phyloP scores from a whole-genome alignment of 306 rosid genomes.

The Trifolium dubium region DNA sequence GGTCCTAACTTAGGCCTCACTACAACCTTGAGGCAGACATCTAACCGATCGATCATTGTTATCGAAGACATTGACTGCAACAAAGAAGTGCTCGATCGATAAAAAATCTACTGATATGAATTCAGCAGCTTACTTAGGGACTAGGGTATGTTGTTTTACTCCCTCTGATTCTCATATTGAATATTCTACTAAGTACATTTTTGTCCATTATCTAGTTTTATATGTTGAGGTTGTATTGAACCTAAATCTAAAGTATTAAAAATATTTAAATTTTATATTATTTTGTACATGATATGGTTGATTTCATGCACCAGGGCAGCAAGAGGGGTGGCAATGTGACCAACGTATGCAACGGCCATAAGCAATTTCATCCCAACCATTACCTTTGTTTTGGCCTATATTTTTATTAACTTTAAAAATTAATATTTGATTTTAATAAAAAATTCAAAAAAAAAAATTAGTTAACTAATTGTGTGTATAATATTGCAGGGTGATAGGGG shows the following conservation, averaged over 20 bases:
- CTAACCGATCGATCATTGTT: conserved; percentile 48
- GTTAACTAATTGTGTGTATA: too few species aligned
- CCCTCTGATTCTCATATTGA: background rate
- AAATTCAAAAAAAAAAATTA: too few species aligned
- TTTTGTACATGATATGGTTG: background rate
- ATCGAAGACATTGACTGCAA: conserved; percentile 57
- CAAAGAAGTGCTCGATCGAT: conserved; percentile 38
- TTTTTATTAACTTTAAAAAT: too few species aligned
- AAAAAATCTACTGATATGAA: background rate
- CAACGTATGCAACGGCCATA: too few species aligned
- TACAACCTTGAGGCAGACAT: conserved; percentile 18
- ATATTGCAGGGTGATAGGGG: too few species aligned
- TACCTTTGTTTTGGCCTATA: too few species aligned
- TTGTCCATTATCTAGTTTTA: background rate
- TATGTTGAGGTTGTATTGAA: too few species aligned
- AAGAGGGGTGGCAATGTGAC: too few species aligned
- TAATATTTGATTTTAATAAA: too few species aligned
- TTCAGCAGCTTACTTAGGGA: too few species aligned
- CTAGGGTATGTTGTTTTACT: conserved; percentile 13
- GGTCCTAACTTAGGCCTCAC: conserved; percentile 22
- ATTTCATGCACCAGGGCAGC: background rate
- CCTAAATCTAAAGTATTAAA: background rate
- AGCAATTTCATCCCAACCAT: too few species aligned
- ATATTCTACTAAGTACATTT: too few species aligned
- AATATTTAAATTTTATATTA: background rate